Conservation (phyloP, 148 eudicot genomes). For the Nepenthes gracilis region DNA sequence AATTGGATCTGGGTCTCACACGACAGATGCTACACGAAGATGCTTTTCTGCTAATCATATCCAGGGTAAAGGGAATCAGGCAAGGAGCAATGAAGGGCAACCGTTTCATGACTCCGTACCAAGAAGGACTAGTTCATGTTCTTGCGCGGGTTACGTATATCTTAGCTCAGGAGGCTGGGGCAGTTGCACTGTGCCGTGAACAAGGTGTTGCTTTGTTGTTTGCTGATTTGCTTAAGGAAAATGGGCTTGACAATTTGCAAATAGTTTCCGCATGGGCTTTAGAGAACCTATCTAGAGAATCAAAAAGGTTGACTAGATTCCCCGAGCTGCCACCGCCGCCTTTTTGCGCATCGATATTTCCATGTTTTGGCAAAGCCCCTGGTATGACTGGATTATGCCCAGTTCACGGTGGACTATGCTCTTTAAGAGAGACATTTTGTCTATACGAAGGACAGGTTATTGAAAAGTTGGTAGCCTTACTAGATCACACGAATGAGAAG, state of each 20-base stretch:
- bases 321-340: constrained; percentile 47
- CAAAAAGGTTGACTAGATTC: constrained; percentile 42
- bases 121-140: constrained; percentile 73
- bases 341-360: constrained; percentile 36
- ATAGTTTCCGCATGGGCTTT: constrained; percentile 76
- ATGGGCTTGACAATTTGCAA: constrained; percentile 70
- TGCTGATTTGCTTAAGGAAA: constrained; percentile 54
- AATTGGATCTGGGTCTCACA: constrained; percentile 51
- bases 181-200: constrained; percentile 46
- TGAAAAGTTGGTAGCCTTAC: constrained; percentile 54
- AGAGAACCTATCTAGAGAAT: constrained; percentile 60
- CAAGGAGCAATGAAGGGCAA: constrained; percentile 61
- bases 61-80: constrained; percentile 40
- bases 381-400: constrained; percentile 47
- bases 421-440: constrained; percentile 57
- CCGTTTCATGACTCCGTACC: constrained; percentile 61
- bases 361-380: constrained; percentile 58
- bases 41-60: constrained; percentile 40
- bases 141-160: constrained; percentile 64
- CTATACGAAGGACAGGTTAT: constrained; percentile 69
- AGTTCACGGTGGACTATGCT: constrained; percentile 67
- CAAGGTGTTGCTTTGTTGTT: constrained; percentile 44
- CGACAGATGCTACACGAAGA: constrained; percentile 52
- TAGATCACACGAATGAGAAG: constrained; percentile 69
- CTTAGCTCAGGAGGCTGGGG: constrained; percentile 44